These are phyloP conservation scores for Exophiala mesophila DNA, from an alignment of 2,329 filamentous ascomycete genomes.

Conservation along the genomic window DNA sequence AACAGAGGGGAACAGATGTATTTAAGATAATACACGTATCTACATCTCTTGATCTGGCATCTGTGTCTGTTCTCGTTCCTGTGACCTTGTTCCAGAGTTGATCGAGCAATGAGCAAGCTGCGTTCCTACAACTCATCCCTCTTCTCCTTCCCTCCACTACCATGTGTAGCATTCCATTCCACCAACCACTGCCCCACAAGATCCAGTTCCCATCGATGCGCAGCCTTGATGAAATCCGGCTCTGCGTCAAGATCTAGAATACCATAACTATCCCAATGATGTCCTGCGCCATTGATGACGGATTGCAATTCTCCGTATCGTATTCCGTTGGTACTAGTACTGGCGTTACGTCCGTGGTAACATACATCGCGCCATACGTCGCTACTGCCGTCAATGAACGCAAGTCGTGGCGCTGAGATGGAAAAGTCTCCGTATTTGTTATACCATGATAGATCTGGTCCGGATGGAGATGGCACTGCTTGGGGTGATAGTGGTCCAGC, in stretches of 20 bases:
- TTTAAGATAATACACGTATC: too few relatives aligned
- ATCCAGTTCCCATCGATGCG: conserved; percentile 48
- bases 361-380: conserved; percentile 52
- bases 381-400: conserved; percentile 49
- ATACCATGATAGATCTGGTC: conserved; percentile 40
- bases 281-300: conserved; percentile 48
- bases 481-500: conserved; percentile 32
- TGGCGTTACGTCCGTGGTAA: conserved; percentile 45
- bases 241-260: conserved; percentile 42
- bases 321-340: too few relatives aligned
- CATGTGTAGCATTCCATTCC: conserved; percentile 15
- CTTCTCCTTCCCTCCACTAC: conserved; percentile 6
- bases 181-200: conserved; percentile 40
- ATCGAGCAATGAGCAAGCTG: too few relatives aligned
- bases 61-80: too few relatives aligned
- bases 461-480: conserved; percentile 31
- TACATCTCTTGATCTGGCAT: too few relatives aligned
- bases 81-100: too few relatives aligned
- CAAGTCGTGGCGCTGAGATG: conserved; percentile 44
- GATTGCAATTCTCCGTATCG: conserved; percentile 45
- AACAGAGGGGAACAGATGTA: too few relatives aligned
- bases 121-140: conserved; percentile 19
- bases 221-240: conserved; percentile 49
- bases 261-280: conserved; percentile 49
- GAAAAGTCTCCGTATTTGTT: conserved; percentile 47